Base-by-base conservation (phyloP, 495 filamentous ascomycete genomes). In the Amorphotheca resinae region DNA sequence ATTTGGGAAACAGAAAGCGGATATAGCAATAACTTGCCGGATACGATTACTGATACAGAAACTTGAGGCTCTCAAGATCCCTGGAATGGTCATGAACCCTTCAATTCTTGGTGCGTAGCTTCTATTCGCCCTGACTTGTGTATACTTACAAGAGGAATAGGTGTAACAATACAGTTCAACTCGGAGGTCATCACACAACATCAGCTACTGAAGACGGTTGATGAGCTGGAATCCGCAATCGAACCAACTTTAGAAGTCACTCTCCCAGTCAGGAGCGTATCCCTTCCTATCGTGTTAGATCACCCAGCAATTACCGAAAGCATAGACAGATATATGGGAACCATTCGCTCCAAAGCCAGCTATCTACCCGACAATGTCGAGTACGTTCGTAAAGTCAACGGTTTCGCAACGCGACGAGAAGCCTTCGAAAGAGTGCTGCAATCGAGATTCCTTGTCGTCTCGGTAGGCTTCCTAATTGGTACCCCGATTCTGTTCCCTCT, bases 371-470 rank as follows among this genome's bases (percentile, higher is more conserved):
- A 74, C 48, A 74, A 75, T 39, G 58, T 76, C 41, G 62, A 63
- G 12, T 79, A 74, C 35, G 65, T 77, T 9, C 70, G 71, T 4
- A 62, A 66, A 31, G 75, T 71, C 56, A 79, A 79, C 44, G 73
- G 67, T 14, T 64, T 77, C 33, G 64, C 66, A 4, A 53, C 56
- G 8, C 54, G 63, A 15, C 38, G 33, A 23, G 38, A 48, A 33
- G 18, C 60, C 68, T 50, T 61, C 70, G 50, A 66, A 0, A 65
- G 70, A 9, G 64, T 69, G 35, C 61, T 70, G 8, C 68, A 60
- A 11, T 63, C 64, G 4, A 55, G 56, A 3, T 66, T 72, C 32
- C 65, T 77, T 38, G 64, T 69, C 16, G 62, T 79, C 1, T 60
- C 65, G 6, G 70, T 78, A 9, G 76, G 75, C 9, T 77, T 79